Percentiles rank a stretch among this genome's conserved stretches.
phyloP scores from a whole-genome alignment of 257 asterid species.

The Anisodus tanguticus region DNA sequence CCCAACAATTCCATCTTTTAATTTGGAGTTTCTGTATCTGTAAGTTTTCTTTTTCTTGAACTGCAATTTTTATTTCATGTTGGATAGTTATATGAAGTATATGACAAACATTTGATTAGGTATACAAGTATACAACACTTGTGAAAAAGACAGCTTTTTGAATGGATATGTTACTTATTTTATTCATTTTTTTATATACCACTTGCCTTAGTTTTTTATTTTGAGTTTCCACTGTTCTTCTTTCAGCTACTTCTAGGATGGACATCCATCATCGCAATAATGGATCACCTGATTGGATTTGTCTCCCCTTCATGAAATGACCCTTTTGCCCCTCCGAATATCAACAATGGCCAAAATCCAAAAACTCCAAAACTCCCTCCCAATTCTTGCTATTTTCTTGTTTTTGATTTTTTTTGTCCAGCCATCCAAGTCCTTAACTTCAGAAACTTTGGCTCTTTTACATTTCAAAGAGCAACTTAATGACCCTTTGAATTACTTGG shows the following conservation, averaged over 20 bases:
- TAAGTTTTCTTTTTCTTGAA: constrained; percentile 19
- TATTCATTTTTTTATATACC: constrained; percentile 13
- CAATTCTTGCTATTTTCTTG: constrained; percentile 49
- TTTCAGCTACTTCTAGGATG: constrained; percentile 58
- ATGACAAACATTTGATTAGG: constrained; percentile 30
- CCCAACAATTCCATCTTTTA: constrained; percentile 25
- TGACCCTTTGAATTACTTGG: constrained; percentile 72
- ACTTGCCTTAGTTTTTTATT: constrained; percentile 10
- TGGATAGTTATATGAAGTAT: neutral
- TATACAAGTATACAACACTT: neutral
- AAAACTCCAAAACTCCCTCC: constrained; percentile 47
- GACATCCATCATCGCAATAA: constrained; percentile 65
- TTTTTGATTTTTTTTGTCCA: constrained; percentile 39
- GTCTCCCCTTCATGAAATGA: constrained; percentile 48
- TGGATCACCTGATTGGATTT: constrained; percentile 58
- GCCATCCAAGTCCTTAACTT: constrained; percentile 38
- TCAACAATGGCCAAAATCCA: constrained; percentile 54
- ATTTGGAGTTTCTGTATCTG: constrained; percentile 20
- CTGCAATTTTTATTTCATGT: constrained; percentile 20
- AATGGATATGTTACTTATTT: constrained; percentile 33
- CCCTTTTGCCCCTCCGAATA: constrained; percentile 46
- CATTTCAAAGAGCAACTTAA: constrained; percentile 63
- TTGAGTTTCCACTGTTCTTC: constrained; percentile 48
- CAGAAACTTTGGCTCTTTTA: constrained; percentile 68
- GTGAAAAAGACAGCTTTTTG: constrained; percentile 20